phyloP scores from a whole-genome alignment of 169 alveolate genomes.

The Amoebophrya sp. region DNA sequence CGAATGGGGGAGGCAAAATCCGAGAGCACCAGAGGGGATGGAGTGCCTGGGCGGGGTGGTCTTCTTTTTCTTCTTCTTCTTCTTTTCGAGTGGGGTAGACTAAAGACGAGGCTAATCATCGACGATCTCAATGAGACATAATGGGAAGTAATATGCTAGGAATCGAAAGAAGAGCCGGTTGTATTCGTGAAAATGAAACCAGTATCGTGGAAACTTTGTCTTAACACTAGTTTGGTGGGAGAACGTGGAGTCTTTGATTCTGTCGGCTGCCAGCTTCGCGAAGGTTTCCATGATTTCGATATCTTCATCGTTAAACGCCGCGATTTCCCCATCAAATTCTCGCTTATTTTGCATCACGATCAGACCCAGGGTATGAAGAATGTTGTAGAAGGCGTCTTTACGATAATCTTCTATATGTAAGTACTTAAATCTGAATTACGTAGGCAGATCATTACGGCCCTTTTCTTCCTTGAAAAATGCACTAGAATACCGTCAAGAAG shows the following conservation, averaged over 20 bases:
- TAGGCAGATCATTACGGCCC: too few species aligned
- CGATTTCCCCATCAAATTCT: background rate
- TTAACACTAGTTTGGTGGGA: background rate
- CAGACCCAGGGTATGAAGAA: background rate
- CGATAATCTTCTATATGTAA: background rate
- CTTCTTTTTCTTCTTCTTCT: too few species aligned
- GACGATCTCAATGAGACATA: too few species aligned
- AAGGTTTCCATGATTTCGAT: background rate
- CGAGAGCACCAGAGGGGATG: too few species aligned
- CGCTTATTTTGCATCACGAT: background rate
- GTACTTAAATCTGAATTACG: too few species aligned
- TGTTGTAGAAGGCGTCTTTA: background rate
- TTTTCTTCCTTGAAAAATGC: too few species aligned
- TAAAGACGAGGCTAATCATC: too few species aligned
- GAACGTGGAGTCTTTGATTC: background rate
- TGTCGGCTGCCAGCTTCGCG: background rate
- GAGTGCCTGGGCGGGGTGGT: too few species aligned
- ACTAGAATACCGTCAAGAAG: too few species aligned
- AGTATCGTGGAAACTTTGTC: background rate
- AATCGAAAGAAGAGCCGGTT: background rate
- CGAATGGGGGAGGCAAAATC: too few species aligned
- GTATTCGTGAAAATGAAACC: background rate
- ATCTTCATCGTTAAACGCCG: background rate
- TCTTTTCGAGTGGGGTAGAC: too few species aligned
- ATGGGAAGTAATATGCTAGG: too few species aligned